phyloP scores from a whole-genome alignment of 2,329 filamentous ascomycete species.

The Lasiodiplodia sp. region DNA sequence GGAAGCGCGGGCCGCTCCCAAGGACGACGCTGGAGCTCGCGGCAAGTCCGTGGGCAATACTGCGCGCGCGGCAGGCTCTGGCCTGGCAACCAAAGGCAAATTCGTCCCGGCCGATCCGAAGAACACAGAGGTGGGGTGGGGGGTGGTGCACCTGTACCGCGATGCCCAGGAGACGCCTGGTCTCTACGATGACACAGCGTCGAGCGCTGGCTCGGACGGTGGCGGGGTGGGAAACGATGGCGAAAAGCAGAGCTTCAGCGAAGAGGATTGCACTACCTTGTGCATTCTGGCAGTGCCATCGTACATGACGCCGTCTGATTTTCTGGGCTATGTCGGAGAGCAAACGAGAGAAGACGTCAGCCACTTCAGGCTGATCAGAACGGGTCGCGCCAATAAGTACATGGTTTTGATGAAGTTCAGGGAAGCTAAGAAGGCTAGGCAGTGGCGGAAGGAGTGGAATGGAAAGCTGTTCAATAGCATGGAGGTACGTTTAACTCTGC shows the following conservation, averaged over 20 bases:
- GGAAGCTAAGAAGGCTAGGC: conserved; percentile 73
- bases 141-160: conserved; percentile 91
- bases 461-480: conserved; percentile 92
- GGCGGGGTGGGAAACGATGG: conserved; percentile 37
- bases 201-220: conserved; percentile 46
- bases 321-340: conserved; percentile 90
- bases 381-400: conserved; percentile 86
- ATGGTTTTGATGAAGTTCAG: conserved; percentile 96
- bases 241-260: conserved; percentile 44
- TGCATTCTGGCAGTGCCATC: conserved; percentile 95
- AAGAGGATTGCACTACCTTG: conserved; percentile 81
- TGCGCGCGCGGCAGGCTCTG: conserved; percentile 43
- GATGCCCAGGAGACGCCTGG: conserved; percentile 77
- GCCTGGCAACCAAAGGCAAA: conserved; percentile 81
- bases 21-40: conserved; percentile 41
- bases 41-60: conserved; percentile 44
- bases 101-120: conserved; percentile 74
- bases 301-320: conserved; percentile 89
- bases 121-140: conserved; percentile 85
- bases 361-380: conserved; percentile 94
- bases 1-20: conserved; percentile 38
- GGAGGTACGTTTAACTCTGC: conserved; percentile 65
- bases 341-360: conserved; percentile 84
- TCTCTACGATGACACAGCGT: conserved; percentile 59
- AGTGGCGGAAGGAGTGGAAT: conserved; percentile 88